A percentile compares a stretch with the other conserved stretches of the same genome.
These are phyloP conservation scores for Trypanosoma conorhini DNA, from an alignment of 208 protist genomes.

Conservation along the genomic window DNA sequence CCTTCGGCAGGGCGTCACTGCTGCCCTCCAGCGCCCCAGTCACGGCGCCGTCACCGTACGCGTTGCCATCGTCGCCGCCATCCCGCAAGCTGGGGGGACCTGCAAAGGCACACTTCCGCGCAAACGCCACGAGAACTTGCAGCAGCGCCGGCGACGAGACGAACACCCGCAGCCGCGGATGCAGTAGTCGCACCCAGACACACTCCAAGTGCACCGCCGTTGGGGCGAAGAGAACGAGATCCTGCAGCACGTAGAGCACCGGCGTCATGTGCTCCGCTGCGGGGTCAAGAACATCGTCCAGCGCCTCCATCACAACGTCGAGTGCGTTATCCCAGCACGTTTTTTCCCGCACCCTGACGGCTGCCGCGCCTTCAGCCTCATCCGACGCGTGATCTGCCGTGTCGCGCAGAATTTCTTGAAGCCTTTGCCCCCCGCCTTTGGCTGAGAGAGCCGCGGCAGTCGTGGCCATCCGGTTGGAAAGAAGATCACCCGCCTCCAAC, in stretches of 20 bases:
- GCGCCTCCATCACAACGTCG: slow-evolving; percentile 35
- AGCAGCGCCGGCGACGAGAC: slow-evolving; percentile 39
- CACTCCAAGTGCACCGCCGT: slow-evolving; percentile 61
- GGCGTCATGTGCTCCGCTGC: slow-evolving; percentile 45
- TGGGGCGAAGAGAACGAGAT: slow-evolving; percentile 79
- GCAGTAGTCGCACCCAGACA: slow-evolving; percentile 62
- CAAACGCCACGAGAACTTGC: slow-evolving; percentile 58
- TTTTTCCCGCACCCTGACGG: slow-evolving; percentile 1
- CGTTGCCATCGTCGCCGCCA: not conserved
- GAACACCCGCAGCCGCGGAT: slow-evolving; percentile 42
- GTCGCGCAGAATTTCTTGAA: slow-evolving; percentile 11
- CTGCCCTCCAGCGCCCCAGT: slow-evolving; percentile 7
- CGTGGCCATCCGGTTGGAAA: slow-evolving; percentile 3
- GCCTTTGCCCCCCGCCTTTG: not conserved
- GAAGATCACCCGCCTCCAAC: slow-evolving; percentile 42
- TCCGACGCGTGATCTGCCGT: not conserved
- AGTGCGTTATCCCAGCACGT: slow-evolving; percentile 74
- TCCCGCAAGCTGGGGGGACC: slow-evolving; percentile 4
- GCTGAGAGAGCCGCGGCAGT: not conserved
- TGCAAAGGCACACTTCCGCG: slow-evolving; percentile 73
- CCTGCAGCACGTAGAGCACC: slow-evolving; percentile 68
- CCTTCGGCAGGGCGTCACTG: slow-evolving; percentile 41
- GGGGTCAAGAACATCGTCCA: slow-evolving; percentile 56
- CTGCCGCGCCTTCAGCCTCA: slow-evolving; percentile 8
- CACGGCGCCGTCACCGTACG: not conserved